Base-by-base conservation (phyloP, 2,329 filamentous ascomycete genomes). In the Apiospora sp. region DNA sequence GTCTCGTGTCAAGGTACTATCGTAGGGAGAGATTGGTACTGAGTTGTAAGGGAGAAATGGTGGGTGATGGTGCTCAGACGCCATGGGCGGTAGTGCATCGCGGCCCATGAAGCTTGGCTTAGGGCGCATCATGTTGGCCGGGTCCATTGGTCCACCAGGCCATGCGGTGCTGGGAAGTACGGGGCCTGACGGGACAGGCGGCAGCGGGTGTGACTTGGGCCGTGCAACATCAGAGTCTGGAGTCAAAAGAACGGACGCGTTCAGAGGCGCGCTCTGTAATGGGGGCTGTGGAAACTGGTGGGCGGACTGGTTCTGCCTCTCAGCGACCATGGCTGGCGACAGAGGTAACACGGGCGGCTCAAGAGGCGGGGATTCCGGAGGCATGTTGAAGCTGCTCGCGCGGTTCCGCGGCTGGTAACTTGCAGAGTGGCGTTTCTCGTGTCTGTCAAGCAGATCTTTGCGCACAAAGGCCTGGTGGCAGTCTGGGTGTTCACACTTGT, bases 391-490 rank as follows among this genome's bases (percentile, higher is more conserved):
- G 79, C 86, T 87, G 41, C 84, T 85, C n/a, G 84, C 79, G 34
- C 86, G 85, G 71, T 88, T 88, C 41, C 87, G 81, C 6, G 87
- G 86, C 2, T 84, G 83, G 72, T 88, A 88, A 0, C 85, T 84
- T 22, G 88, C 85, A 3, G 87, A 90, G 78, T 93, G 91, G 41
- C 91, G 88, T 80, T 91, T 92, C 78, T 89, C 87, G 81, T 93
- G 91, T 49, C 91, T 89, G 68, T 92, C 87, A 76, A 94, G 90
- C 54, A 96, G 87, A 80, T 96, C 94, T 78, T 92, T 91, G 68
- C 94, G 91, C 51, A 96, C 93, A 80, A 96, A 96, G 74, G 90
- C 89, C 73, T 94, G 92, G 72, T 90, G 88, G 82, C 94, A 96
- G 73, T 91, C 92, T 12, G 90, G 89, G 72, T 93, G 90, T 80